phyloP scores from a whole-genome alignment of 129 eudicot genomes.

The Kitagawia praeruptora region DNA sequence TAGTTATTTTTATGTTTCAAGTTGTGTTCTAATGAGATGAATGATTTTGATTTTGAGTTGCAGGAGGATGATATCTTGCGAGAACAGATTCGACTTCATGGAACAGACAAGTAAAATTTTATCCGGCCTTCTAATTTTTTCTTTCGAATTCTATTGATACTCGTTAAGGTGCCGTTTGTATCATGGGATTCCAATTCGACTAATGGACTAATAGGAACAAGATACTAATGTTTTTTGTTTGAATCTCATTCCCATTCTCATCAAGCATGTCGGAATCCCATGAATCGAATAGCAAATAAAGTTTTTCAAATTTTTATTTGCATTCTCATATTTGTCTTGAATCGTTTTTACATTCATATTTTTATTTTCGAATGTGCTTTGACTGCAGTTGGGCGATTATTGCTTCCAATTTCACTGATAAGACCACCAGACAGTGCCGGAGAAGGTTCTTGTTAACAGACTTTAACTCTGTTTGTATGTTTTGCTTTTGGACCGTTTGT shows the following conservation, averaged over 20 bases:
- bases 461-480: background rate
- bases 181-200: background rate
- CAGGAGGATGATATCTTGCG: slow-evolving; percentile 91
- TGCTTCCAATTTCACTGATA: slow-evolving; percentile 80
- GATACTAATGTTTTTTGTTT: no score
- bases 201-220: no score
- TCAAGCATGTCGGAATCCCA: background rate
- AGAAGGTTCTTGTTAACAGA: slow-evolving; percentile 47
- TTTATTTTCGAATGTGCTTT: background rate
- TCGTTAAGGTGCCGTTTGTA: background rate
- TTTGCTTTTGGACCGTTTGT: background rate
- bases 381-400: slow-evolving; percentile 80
- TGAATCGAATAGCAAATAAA: background rate
- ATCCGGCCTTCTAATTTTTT: background rate
- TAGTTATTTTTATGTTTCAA: background rate
- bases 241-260: no score
- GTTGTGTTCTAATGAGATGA: background rate
- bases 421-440: slow-evolving; percentile 91
- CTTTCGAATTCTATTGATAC: no score
- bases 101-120: slow-evolving; percentile 66
- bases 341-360: background rate
- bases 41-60: slow-evolving; percentile 8
- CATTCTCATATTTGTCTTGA: background rate
- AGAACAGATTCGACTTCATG: slow-evolving; percentile 67
- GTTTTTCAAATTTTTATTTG: background rate